A percentile compares a stretch with the other conserved stretches of the same genome.
These are phyloP conservation scores for Nannizzia gypsea DNA, from an alignment of 2,329 filamentous ascomycete genomes.

Conservation along the genomic window DNA sequence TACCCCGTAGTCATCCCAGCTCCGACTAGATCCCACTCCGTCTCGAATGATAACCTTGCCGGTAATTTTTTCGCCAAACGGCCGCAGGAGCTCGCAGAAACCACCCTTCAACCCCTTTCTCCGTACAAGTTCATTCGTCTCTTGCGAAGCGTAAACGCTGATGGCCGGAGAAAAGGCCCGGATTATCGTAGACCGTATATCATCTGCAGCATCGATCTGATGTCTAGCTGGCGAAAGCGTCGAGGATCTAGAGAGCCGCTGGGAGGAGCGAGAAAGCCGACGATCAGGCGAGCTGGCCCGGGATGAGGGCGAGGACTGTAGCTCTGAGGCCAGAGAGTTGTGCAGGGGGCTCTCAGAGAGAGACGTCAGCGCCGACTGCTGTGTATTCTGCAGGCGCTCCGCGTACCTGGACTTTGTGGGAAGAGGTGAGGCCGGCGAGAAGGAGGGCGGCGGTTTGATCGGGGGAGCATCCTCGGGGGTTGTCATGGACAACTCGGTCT, in stretches of 20 bases:
- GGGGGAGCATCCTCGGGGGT: constrained; percentile 52
- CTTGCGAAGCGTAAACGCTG: constrained; percentile 71
- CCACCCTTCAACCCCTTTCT: constrained; percentile 78
- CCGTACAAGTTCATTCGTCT: constrained; percentile 67
- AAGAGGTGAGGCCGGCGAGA: constrained; percentile 52
- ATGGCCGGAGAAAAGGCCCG: constrained; percentile 83
- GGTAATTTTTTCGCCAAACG: constrained; percentile 77
- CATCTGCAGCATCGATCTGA: constrained; percentile 42
- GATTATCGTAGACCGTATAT: constrained; percentile 56
- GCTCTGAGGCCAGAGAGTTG: constrained; percentile 46
- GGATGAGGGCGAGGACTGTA: constrained; percentile 49
- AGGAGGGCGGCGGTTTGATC: constrained; percentile 56
- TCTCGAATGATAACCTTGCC: constrained; percentile 87
- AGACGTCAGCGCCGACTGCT: constrained; percentile 26
- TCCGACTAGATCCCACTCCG: constrained; percentile 70
- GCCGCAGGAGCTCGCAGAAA: constrained; percentile 72
- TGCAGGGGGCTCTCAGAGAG: constrained; percentile 39
- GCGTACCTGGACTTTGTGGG: constrained; percentile 49
- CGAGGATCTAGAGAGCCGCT: constrained; percentile 37
- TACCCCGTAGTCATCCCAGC: constrained; percentile 81
- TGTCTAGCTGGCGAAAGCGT: constrained; percentile 40
- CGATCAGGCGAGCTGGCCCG: constrained; percentile 56
- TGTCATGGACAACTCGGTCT: constrained; percentile 49
- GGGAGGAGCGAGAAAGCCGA: constrained; percentile 45
- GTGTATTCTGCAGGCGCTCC: constrained; percentile 40